Conservation (phyloP, 441 rosid genomes). For the Dalechampia spathulata region DNA sequence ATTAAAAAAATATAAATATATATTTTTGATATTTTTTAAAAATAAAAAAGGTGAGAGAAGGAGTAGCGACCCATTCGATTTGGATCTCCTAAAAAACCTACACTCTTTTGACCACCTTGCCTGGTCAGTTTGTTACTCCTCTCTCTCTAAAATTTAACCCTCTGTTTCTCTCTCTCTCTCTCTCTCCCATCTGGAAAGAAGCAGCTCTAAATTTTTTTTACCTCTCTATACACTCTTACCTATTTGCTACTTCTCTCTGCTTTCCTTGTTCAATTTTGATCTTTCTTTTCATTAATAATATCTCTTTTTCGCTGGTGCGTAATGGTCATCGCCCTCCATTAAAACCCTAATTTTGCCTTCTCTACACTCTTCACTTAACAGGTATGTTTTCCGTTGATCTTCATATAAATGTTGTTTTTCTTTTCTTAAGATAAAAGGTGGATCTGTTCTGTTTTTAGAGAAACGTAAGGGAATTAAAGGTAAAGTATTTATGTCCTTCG, state of each 20-base stretch:
- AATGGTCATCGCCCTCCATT: slow-evolving; percentile 24
- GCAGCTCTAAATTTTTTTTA: background rate
- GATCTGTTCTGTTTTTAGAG: slow-evolving; percentile 18
- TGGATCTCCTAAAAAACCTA: slow-evolving; percentile 48
- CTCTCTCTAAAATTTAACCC: no score
- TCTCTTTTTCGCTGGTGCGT: background rate
- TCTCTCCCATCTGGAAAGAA: background rate
- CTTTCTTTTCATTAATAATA: background rate
- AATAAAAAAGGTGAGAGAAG: background rate
- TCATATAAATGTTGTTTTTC: background rate
- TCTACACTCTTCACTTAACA: slow-evolving; percentile 7
- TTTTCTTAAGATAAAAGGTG: background rate
- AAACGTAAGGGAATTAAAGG: slow-evolving; percentile 15
- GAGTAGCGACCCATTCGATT: slow-evolving; percentile 27
- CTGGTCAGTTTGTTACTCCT: slow-evolving; percentile 22
- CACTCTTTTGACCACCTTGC: slow-evolving; percentile 34
- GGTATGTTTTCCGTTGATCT: slow-evolving; percentile 1
- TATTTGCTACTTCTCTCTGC: background rate
- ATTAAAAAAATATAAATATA: no score
- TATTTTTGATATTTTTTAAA: no score
- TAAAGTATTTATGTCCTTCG: slow-evolving; percentile 83
- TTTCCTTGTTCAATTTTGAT: background rate
- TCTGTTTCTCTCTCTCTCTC: background rate
- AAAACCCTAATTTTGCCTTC: slow-evolving; percentile 35
- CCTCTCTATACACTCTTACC: background rate